Evolutionary conservation across 1,284 basidiomycete genomes (phyloP), one percentile per base, ranked within the genome.

Genomic region (Inonotus hispidus): DNA sequence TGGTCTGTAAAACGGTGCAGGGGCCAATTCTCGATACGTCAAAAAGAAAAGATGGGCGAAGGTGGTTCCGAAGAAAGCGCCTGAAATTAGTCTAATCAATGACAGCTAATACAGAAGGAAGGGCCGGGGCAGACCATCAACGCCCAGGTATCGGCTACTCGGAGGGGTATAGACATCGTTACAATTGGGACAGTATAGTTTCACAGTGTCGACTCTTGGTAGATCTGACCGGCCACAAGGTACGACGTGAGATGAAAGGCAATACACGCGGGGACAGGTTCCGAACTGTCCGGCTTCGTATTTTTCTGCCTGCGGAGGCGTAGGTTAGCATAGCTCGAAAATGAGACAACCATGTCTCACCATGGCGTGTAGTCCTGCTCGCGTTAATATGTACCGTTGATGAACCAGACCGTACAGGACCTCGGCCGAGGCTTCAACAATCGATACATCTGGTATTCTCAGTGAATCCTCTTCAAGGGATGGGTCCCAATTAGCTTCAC

Each of bases 11-110:
- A 93, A 96, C 1, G 93, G 92, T 35, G 90, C 88, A 1, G 92
- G 91, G 3, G 92, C 85, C 35, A 94, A 83, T 72, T 95, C 92
- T 37, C 93, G 90, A 77, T 97, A 99, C 65, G 92, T 95, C 72
- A 98, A 95, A 80, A 98, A 98, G 76, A 99, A 93, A 35, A 99
- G 82, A 69, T 98, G 95, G 0, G 96, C 84, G 73, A 99, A 99
- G 7, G 97, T 98, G 0, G 97, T 98, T 23, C 97, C 97, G 75
- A 99, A 99, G 78, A 98, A 99, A 19, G 97, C 96, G 61, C 95
- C 94, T 97, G 70, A 61, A 60, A 59, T 3, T 19, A 32, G 29
- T 55, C 43, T 52, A 32, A 59, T 25, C 14, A 43, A 7, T 35
- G 35, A 61, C 23, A 14, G 59, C 27, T 23, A 41, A 13, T 57